A percentile compares a stretch with the other conserved stretches of the same genome.
These are phyloP conservation scores for Boeremia lycopersici DNA, from an alignment of 2,329 filamentous ascomycete genomes.

Conservation along the genomic window DNA sequence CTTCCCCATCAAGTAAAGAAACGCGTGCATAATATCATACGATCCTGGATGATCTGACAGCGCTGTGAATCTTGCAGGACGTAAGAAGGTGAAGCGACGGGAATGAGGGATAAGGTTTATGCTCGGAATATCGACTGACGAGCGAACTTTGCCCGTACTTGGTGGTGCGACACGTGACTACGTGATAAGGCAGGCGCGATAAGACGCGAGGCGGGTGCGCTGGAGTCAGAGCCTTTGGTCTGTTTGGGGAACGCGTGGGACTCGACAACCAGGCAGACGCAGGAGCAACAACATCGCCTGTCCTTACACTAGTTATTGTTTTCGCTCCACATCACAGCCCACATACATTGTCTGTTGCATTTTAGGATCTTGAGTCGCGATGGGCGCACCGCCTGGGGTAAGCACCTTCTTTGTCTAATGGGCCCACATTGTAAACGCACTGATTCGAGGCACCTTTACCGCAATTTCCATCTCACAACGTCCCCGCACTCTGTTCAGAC, in stretches of 20 bases:
- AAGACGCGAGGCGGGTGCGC: constrained; percentile 5
- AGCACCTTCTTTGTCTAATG: constrained; percentile 16
- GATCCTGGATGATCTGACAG: neutral
- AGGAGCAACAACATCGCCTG: constrained; percentile 1
- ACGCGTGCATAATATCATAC: neutral
- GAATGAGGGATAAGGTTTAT: neutral
- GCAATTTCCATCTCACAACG: neutral
- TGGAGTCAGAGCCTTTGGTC: constrained; percentile 14
- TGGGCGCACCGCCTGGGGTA: constrained; percentile 34
- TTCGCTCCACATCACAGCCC: neutral
- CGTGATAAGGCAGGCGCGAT: constrained; percentile 12
- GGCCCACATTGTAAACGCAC: constrained; percentile 12
- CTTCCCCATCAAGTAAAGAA: neutral
- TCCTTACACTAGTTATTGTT: neutral
- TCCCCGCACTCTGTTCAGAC: neutral
- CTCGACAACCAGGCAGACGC: constrained; percentile 11
- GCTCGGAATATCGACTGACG: neutral
- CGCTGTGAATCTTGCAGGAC: neutral
- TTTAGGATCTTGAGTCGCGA: constrained; percentile 2
- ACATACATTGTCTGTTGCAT: neutral
- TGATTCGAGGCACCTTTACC: constrained; percentile 4
- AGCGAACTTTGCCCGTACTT: neutral
- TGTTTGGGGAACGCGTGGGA: constrained; percentile 6
- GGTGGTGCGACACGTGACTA: constrained; percentile 2
- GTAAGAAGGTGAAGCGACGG: constrained; percentile 10